Percentiles rank a stretch among this genome's conserved stretches.
Conservation (phyloP, 495 filamentous ascomycete species). For the Daldinia bambusicola region DNA sequence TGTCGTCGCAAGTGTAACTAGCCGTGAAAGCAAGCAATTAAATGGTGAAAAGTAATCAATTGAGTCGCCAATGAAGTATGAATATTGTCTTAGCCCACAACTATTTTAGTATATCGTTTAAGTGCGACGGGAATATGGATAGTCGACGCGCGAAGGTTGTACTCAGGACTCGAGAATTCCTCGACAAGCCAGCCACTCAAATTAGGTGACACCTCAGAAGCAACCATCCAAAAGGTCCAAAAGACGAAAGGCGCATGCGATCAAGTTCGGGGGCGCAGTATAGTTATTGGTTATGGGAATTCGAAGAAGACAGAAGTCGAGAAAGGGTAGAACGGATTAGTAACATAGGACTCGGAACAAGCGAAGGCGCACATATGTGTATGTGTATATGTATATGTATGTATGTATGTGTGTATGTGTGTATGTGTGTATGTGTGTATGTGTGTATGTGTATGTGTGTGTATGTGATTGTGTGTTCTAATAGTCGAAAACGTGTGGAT, state of each 20-base stretch:
- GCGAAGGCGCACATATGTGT: slow-evolving; percentile 40
- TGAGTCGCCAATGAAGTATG: slow-evolving; percentile 22
- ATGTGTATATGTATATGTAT: background rate
- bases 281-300: slow-evolving; percentile 36
- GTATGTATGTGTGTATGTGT: slow-evolving; percentile 31
- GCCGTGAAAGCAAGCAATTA: slow-evolving; percentile 18
- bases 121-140: slow-evolving; percentile 42
- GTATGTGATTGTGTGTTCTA: slow-evolving; percentile 30
- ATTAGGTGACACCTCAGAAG: slow-evolving; percentile 37
- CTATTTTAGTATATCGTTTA: slow-evolving; percentile 33
- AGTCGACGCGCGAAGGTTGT: slow-evolving; percentile 41
- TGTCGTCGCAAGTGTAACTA: slow-evolving; percentile 32
- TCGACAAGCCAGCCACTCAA: slow-evolving; percentile 44
- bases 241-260: slow-evolving; percentile 36
- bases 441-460: slow-evolving; percentile 1
- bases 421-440: slow-evolving; percentile 33
- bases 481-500: slow-evolving; percentile 30
- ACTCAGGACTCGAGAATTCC: slow-evolving; percentile 36
- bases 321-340: slow-evolving; percentile 37
- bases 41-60: slow-evolving; percentile 34
- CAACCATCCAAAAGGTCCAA: slow-evolving; percentile 36
- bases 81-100: slow-evolving; percentile 39
- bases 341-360: slow-evolving; percentile 44
- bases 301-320: slow-evolving; percentile 44
- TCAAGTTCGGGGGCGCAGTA: slow-evolving; percentile 18